Conservation (phyloP, 345 rosid genomes). For the Populus tremula region DNA sequence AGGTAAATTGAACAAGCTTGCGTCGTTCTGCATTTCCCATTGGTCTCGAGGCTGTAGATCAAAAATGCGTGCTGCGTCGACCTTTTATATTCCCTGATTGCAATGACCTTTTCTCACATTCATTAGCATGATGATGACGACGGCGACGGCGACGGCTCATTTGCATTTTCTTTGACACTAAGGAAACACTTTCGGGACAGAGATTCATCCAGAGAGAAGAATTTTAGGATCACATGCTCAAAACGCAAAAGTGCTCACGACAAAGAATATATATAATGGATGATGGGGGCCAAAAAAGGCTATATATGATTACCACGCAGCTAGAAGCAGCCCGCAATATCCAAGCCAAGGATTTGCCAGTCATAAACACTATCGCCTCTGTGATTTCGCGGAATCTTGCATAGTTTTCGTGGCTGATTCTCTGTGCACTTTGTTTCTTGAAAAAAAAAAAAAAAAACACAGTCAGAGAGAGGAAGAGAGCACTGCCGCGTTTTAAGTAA, state of each 20-base stretch:
- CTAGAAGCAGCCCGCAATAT: neutral
- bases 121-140: neutral
- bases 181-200: slow-evolving; percentile 9
- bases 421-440: too few relatives aligned
- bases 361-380: neutral
- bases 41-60: neutral
- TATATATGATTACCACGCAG: too few relatives aligned
- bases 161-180: slow-evolving; percentile 12
- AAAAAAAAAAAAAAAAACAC: too few relatives aligned
- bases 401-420: too few relatives aligned
- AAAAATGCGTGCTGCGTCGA: neutral
- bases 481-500: too few relatives aligned
- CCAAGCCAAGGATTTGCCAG: neutral
- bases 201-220: slow-evolving; percentile 1
- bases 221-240: slow-evolving; percentile 10
- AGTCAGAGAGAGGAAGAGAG: too few relatives aligned
- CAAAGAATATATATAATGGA: neutral
- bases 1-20: neutral
- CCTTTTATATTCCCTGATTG: neutral
- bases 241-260: neutral
- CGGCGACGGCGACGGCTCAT: neutral
- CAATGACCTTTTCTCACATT: neutral
- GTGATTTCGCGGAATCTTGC: too few relatives aligned
- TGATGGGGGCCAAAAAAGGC: neutral
- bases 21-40: neutral